Evolutionary conservation across 2,329 filamentous ascomycete genomes (phyloP), one percentile per base, ranked within the genome.

Genomic region (Pseudogymnoascus sp.): DNA sequence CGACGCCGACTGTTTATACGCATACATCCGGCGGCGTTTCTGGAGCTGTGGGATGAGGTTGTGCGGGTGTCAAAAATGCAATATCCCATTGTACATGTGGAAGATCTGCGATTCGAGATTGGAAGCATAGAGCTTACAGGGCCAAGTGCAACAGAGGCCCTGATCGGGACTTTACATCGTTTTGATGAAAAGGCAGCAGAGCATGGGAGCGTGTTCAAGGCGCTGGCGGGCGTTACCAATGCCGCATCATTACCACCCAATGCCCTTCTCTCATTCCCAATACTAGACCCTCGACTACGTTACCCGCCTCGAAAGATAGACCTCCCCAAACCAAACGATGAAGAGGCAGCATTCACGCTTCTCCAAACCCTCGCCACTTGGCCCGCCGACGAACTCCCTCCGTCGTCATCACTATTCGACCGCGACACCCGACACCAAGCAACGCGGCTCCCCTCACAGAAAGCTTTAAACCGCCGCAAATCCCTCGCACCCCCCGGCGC

Each of bases 21-120:
- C 62, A 77, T 93, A 1, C 93, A 97, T 72, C 94, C 94, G 2
- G 88, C 92, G 19, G 88, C 89, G 5, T 93, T 89, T 70, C 72
- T 86, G 55, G 82, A 86, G 64, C 71, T 87, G 1, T 89, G 86
- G 87, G 80, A 82, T 59, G 80, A 86, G 66, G 63, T 88, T 9
- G 70, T 87, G 58, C 79, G 78, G 42, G 71, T 84, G 5, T 80
- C 83, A 1, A 88, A 86, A 68, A 76, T 80, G 14, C 85, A 84
- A 68, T 85, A 81, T 62, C 85, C 84, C n/a, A 75, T 78, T 25
- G 80, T 88, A 9, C 79, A 78, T 64, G 75, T 88, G 12, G 84
- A 89, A 69, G 87, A 90, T 70, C 74, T 90, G 35, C 80, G 88
- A 3, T 90, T 87, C 67, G 87, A 90, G 69, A 81, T 91, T 72